A percentile compares a stretch with the other conserved stretches of the same genome.
These are phyloP conservation scores for Russula emetica DNA, from an alignment of 768 basidiomycete genomes.

Conservation along the genomic window DNA sequence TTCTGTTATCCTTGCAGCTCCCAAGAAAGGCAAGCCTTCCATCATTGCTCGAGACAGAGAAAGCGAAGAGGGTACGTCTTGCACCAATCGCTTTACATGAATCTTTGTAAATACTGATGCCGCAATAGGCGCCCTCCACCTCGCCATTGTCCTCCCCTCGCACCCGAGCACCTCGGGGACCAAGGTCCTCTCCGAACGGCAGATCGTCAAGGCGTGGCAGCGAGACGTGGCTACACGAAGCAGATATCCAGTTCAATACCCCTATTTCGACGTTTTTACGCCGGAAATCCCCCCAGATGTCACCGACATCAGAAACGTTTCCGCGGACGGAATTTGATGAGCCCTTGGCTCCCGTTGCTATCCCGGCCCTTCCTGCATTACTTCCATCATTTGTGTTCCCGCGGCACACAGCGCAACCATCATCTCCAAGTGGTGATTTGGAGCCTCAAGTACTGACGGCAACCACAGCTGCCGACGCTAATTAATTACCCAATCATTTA, in stretches of 20 bases:
- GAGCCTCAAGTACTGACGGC: conserved; percentile 13
- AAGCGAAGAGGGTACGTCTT: conserved; percentile 31
- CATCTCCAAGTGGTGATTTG: conserved; percentile 1
- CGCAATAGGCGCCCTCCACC: conserved; percentile 32
- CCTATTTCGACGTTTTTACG: conserved; percentile 80
- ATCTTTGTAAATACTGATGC: not conserved
- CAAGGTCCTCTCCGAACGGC: conserved; percentile 18
- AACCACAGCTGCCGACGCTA: not conserved
- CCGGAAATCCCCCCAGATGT: conserved; percentile 69
- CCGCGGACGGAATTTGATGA: conserved; percentile 31
- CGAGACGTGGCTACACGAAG: conserved; percentile 32
- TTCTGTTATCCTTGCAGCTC: conserved; percentile 21
- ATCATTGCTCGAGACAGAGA: conserved; percentile 28
- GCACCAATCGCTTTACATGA: not conserved
- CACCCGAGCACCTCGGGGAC: conserved; percentile 25
- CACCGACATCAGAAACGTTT: conserved; percentile 50
- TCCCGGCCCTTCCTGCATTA: conserved; percentile 61
- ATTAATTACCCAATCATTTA: conserved; percentile 1
- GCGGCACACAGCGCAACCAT: conserved; percentile 11
- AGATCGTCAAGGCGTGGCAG: conserved; percentile 25
- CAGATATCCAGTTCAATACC: conserved; percentile 39
- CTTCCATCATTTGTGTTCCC: conserved; percentile 36
- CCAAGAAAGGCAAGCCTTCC: conserved; percentile 35
- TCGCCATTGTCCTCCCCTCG: conserved; percentile 33
- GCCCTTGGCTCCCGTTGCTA: conserved; percentile 49